These are phyloP conservation scores for Xylaria grammica DNA, from an alignment of 495 filamentous ascomycete genomes.

Conservation along the genomic window DNA sequence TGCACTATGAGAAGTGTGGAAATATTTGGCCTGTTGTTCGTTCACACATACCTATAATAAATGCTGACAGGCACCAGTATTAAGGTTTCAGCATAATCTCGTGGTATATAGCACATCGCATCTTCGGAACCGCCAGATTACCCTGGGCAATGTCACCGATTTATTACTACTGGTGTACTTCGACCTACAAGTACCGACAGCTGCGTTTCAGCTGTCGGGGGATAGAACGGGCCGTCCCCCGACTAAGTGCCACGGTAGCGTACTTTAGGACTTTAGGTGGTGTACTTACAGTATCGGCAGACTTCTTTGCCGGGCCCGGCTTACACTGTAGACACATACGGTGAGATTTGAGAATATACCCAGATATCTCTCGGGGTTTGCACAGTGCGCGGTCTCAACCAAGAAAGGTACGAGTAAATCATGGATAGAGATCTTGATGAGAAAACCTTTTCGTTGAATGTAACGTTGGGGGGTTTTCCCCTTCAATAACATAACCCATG, in stretches of 20 bases:
- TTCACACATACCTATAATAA: neutral
- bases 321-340: too few relatives aligned
- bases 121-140: slow-evolving; percentile 10
- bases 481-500: too few relatives aligned
- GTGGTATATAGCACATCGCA: slow-evolving; percentile 3
- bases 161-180: neutral
- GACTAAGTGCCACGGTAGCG: neutral
- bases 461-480: too few relatives aligned
- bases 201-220: slow-evolving; percentile 7
- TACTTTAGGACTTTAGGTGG: too few relatives aligned
- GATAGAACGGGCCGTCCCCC: slow-evolving; percentile 8
- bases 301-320: too few relatives aligned
- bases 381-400: too few relatives aligned
- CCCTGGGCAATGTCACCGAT: neutral
- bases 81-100: slow-evolving; percentile 14
- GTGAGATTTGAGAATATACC: too few relatives aligned
- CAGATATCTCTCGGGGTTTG: too few relatives aligned
- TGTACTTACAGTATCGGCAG: too few relatives aligned
- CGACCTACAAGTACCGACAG: neutral
- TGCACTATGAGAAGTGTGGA: neutral
- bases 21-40: neutral
- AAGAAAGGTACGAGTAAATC: too few relatives aligned
- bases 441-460: too few relatives aligned
- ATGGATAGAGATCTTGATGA: too few relatives aligned
- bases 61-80: neutral